Percentiles rank a stretch among this genome's conserved stretches.
These are phyloP conservation scores for Annulohypoxylon nitens DNA, from an alignment of 495 filamentous ascomycete genomes.

Conservation along the genomic window DNA sequence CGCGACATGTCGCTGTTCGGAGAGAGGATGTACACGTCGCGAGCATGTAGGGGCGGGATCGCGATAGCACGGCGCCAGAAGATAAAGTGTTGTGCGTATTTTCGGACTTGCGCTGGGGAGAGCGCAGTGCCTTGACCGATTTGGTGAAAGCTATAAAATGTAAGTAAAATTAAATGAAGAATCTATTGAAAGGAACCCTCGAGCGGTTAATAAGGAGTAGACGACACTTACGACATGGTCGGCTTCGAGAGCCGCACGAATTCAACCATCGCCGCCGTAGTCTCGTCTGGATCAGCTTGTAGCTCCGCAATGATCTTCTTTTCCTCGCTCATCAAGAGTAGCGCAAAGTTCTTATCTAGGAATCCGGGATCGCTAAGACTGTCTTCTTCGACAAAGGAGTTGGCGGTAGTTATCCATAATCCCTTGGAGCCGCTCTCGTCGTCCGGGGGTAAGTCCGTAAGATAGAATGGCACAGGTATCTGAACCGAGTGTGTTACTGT, in stretches of 20 bases:
- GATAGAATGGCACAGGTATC: constrained; percentile 83
- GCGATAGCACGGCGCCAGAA: constrained; percentile 94
- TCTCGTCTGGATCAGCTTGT: constrained; percentile 78
- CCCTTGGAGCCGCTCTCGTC: constrained; percentile 73
- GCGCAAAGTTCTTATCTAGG: constrained; percentile 84
- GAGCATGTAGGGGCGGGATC: constrained; percentile 88
- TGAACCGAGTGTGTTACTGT: constrained; percentile 80
- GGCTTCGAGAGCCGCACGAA: constrained; percentile 88
- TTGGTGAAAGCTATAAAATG: constrained; percentile 71
- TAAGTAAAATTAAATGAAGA: constrained; percentile 12
- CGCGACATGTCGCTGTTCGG: constrained; percentile 88
- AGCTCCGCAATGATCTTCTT: constrained; percentile 86
- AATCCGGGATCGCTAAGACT: constrained; percentile 69
- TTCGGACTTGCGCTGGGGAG: constrained; percentile 80
- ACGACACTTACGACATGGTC: constrained; percentile 73
- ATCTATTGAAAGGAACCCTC: not conserved
- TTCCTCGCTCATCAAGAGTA: constrained; percentile 87
- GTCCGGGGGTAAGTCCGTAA: constrained; percentile 76
- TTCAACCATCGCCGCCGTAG: constrained; percentile 78
- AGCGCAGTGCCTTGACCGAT: constrained; percentile 80
- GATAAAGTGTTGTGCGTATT: constrained; percentile 89
- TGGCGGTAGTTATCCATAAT: constrained; percentile 86
- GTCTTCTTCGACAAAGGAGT: constrained; percentile 78
- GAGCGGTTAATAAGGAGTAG: not conserved
- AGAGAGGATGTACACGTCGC: constrained; percentile 93